These are phyloP conservation scores for Euphorbia peplus DNA, from an alignment of 345 rosid genomes.

Conservation along the genomic window DNA sequence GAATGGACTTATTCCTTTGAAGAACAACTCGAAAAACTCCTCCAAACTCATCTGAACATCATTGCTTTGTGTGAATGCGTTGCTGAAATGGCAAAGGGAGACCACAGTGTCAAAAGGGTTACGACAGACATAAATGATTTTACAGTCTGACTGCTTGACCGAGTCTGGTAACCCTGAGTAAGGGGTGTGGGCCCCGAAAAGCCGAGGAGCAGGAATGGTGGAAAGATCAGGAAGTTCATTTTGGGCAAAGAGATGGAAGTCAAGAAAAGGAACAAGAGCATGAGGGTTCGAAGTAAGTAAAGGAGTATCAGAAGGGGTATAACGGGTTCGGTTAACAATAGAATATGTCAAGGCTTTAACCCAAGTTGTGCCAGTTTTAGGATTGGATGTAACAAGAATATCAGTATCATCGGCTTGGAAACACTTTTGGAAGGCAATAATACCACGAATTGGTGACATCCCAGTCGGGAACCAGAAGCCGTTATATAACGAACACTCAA, in stretches of 20 bases:
- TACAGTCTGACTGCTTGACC: conserved; percentile 6
- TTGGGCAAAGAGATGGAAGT: conserved; percentile 17
- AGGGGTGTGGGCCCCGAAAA: conserved; percentile 15
- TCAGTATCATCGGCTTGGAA: conserved; percentile 32
- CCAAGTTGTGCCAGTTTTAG: conserved; percentile 49
- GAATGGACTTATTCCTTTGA: conserved; percentile 21
- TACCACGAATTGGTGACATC: not conserved
- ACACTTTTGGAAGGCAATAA: conserved; percentile 28
- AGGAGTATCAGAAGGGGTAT: conserved; percentile 6
- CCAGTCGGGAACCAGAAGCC: not conserved
- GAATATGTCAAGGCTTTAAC: conserved; percentile 32
- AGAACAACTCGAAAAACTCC: conserved; percentile 25
- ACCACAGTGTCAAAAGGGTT: too few species aligned
- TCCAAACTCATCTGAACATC: conserved; percentile 14
- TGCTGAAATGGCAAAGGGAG: not conserved
- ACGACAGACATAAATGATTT: not conserved
- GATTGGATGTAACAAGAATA: conserved; percentile 28
- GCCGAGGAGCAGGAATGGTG: conserved; percentile 5
- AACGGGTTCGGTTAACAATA: conserved; percentile 20
- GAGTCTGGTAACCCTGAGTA: conserved; percentile 19
- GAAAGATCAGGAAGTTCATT: conserved; percentile 7
- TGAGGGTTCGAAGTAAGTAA: conserved; percentile 36
- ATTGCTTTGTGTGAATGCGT: conserved; percentile 8
- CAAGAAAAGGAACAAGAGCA: conserved; percentile 40
- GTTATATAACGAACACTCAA: too few species aligned